Percentiles rank a stretch among this genome's conserved stretches.
phyloP scores from a whole-genome alignment of 2,329 filamentous ascomycete species.

The Graphiopsis chlorocephala region DNA sequence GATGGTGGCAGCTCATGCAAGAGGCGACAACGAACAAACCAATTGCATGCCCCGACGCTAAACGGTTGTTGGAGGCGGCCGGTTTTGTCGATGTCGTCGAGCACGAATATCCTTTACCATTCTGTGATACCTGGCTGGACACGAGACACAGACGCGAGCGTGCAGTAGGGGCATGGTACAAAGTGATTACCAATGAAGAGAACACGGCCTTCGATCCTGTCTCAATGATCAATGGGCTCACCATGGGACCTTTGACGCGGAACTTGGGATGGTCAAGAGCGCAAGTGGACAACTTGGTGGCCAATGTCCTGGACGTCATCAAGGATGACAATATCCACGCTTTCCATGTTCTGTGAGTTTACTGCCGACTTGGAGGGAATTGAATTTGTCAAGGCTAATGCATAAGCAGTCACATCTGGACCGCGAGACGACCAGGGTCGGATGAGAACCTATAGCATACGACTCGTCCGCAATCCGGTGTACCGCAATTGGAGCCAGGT shows the following conservation, averaged over 20 bases:
- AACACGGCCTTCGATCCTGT: slow-evolving; percentile 62
- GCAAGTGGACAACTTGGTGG: slow-evolving; percentile 61
- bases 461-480: neutral
- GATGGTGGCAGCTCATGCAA: slow-evolving; percentile 69
- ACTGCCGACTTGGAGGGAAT: slow-evolving; percentile 15
- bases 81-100: slow-evolving; percentile 74
- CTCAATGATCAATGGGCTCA: slow-evolving; percentile 26
- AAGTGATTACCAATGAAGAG: slow-evolving; percentile 66
- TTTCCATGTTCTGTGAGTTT: slow-evolving; percentile 19
- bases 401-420: slow-evolving; percentile 46
- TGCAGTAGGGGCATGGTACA: slow-evolving; percentile 66
- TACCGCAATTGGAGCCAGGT: neutral
- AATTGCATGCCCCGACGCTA: slow-evolving; percentile 63
- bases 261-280: slow-evolving; percentile 58
- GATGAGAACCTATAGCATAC: slow-evolving; percentile 19
- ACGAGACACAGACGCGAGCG: slow-evolving; percentile 65
- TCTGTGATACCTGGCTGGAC: slow-evolving; percentile 54
- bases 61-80: slow-evolving; percentile 59
- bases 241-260: slow-evolving; percentile 54
- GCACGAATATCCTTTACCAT: slow-evolving; percentile 68
- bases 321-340: slow-evolving; percentile 16
- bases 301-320: slow-evolving; percentile 57
- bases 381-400: slow-evolving; percentile 17
- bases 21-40: slow-evolving; percentile 68
- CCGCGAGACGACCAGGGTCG: slow-evolving; percentile 41